A percentile compares a stretch with the other conserved stretches of the same genome.
These are phyloP conservation scores for Fusarium concolor DNA, from an alignment of 2,329 filamentous ascomycete genomes.

Conservation along the genomic window DNA sequence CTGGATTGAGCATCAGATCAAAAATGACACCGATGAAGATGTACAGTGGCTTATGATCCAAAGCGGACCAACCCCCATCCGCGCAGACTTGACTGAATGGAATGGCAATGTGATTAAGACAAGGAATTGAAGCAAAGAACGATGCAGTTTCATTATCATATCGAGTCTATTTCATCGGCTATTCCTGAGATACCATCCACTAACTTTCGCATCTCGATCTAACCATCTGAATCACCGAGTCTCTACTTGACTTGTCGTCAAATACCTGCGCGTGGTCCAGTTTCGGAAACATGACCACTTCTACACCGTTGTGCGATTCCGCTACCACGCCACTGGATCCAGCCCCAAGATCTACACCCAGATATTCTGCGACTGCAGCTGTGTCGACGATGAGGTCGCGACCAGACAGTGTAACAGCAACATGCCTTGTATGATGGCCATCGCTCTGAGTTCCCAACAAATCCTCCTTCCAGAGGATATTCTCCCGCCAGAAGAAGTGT, in stretches of 20 bases:
- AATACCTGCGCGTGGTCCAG: constrained; percentile 75
- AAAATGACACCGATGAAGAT: constrained; percentile 72
- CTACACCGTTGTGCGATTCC: constrained; percentile 52
- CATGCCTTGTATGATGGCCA: constrained; percentile 48
- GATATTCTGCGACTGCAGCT: constrained; percentile 66
- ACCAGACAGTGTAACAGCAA: constrained; percentile 69
- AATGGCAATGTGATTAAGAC: constrained; percentile 58
- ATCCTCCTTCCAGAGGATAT: constrained; percentile 77
- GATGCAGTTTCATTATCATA: not conserved
- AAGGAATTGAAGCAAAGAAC: constrained; percentile 23
- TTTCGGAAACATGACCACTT: constrained; percentile 69
- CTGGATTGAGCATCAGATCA: constrained; percentile 76
- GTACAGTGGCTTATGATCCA: constrained; percentile 75
- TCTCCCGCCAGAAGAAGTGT: constrained; percentile 79
- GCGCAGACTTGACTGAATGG: constrained; percentile 73
- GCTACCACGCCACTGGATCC: constrained; percentile 19
- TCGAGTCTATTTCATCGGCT: not conserved
- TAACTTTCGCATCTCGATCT: constrained; percentile 42
- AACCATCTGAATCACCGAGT: constrained; percentile 48
- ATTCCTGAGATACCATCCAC: constrained; percentile 14
- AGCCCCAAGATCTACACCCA: constrained; percentile 48
- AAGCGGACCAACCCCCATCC: constrained; percentile 69
- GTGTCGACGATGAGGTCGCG: constrained; percentile 75
- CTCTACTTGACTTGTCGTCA: constrained; percentile 50
- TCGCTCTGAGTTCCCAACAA: constrained; percentile 51